These are phyloP conservation scores for Fusarium albidum DNA, from an alignment of 2,329 filamentous ascomycete genomes.

Conservation along the genomic window DNA sequence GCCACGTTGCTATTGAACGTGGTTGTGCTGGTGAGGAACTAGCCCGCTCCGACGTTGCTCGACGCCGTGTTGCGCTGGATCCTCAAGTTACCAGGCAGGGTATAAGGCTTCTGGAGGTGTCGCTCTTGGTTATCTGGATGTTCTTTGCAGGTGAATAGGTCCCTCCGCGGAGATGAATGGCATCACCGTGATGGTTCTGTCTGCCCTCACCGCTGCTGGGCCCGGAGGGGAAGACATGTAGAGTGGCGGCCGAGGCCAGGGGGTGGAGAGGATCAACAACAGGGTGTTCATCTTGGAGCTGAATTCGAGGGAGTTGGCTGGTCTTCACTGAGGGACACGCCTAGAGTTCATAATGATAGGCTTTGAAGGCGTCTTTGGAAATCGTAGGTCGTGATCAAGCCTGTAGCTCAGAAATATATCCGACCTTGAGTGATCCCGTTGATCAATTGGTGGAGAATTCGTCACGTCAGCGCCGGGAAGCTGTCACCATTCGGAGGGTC, in stretches of 20 bases:
- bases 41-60: slow-evolving; percentile 52
- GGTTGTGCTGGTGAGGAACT: slow-evolving; percentile 43
- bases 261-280: too few relatives aligned
- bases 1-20: slow-evolving; percentile 50
- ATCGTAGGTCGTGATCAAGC: too few relatives aligned
- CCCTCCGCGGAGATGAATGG: slow-evolving; percentile 53
- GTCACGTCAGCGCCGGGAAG: too few relatives aligned
- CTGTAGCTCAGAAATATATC: too few relatives aligned
- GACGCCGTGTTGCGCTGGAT: slow-evolving; percentile 53
- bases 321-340: too few relatives aligned
- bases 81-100: slow-evolving; percentile 48
- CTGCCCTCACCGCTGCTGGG: slow-evolving; percentile 47
- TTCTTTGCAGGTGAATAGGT: slow-evolving; percentile 54
- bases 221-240: slow-evolving; percentile 55
- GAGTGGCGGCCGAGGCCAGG: slow-evolving; percentile 38
- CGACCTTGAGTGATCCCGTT: too few relatives aligned
- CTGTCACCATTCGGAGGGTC: too few relatives aligned
- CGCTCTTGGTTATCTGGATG: slow-evolving; percentile 55
- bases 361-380: too few relatives aligned
- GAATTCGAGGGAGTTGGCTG: too few relatives aligned
- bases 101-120: slow-evolving; percentile 50
- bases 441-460: too few relatives aligned
- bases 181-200: slow-evolving; percentile 49
- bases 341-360: too few relatives aligned
- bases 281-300: too few relatives aligned